A percentile compares a stretch with the other conserved stretches of the same genome.
Evolutionary conservation across 2,329 filamentous ascomycete species (phyloP).

Genomic region (Hypoxylon sp.): DNA sequence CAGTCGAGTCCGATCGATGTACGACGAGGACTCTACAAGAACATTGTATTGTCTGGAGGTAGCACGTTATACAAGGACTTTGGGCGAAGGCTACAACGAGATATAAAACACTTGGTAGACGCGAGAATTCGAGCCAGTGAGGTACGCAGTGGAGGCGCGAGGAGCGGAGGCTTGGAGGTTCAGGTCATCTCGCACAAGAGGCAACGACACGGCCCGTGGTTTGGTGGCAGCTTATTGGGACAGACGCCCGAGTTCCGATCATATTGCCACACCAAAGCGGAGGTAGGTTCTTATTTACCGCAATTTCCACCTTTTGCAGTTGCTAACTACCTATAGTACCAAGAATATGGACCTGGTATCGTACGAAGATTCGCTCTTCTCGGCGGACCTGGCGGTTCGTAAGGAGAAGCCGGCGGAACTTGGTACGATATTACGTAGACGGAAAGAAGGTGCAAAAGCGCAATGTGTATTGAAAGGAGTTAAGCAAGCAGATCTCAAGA

Average conservation of each 20-base stretch:
- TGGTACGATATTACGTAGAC: slow-evolving; percentile 37
- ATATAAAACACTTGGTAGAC: slow-evolving; percentile 96
- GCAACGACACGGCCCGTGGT: slow-evolving; percentile 98
- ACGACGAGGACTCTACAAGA: slow-evolving; percentile 97
- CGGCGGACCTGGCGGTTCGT: slow-evolving; percentile 89
- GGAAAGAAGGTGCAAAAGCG: slow-evolving; percentile 34
- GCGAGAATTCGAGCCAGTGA: slow-evolving; percentile 93
- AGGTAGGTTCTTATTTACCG: slow-evolving; percentile 58
- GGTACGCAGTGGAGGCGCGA: slow-evolving; percentile 88
- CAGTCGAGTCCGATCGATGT: slow-evolving; percentile 98
- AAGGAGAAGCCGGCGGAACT: slow-evolving; percentile 38
- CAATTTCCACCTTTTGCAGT: neutral
- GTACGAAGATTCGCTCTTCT: slow-evolving; percentile 93
- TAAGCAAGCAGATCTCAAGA: slow-evolving; percentile 35
- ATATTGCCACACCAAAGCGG: slow-evolving; percentile 95
- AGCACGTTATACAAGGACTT: slow-evolving; percentile 99
- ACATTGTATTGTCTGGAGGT: slow-evolving; percentile 97
- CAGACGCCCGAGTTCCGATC: slow-evolving; percentile 98
- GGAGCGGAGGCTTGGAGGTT: slow-evolving; percentile 93
- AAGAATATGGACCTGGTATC: slow-evolving; percentile 96
- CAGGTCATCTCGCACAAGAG: slow-evolving; percentile 98
- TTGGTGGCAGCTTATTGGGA: slow-evolving; percentile 93
- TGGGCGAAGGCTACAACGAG: slow-evolving; percentile 92
- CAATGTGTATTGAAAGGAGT: slow-evolving; percentile 39
- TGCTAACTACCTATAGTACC: slow-evolving; percentile 69